Evolutionary conservation across 306 rosid genomes (phyloP).

Genomic region (Luffa aegyptiaca): DNA sequence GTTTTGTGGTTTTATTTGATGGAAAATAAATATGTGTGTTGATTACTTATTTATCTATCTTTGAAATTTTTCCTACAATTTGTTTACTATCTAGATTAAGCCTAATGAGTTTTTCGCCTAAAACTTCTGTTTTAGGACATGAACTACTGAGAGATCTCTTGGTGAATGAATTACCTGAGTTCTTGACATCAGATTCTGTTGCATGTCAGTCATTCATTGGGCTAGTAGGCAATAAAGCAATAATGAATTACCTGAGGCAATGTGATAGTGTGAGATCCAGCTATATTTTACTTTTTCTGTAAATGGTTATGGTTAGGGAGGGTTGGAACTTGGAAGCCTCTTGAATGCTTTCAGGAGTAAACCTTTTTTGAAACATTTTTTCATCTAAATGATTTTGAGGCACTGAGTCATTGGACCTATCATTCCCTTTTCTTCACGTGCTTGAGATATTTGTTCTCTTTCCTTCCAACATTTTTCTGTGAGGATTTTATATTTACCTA

Average conservation of each 20-base stretch:
- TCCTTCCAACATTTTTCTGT: background rate
- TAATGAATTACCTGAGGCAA: background rate
- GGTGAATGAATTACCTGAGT: background rate
- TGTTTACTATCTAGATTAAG: background rate
- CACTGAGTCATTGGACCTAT: background rate
- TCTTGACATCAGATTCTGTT: background rate
- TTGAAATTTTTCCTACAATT: background rate
- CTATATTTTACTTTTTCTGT: background rate
- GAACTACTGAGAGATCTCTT: background rate
- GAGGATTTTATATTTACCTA: background rate
- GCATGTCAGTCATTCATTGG: background rate
- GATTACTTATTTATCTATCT: background rate
- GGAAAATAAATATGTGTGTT: background rate
- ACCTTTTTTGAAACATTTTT: background rate
- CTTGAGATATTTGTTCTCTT: background rate
- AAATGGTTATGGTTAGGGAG: background rate
- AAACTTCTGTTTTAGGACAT: background rate
- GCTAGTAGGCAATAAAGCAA: background rate
- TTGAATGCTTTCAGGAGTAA: background rate
- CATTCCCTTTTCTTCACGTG: background rate
- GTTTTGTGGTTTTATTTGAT: background rate
- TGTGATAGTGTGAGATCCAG: background rate
- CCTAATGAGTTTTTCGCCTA: background rate
- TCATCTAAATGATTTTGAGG: background rate
- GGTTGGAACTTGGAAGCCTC: background rate